These are phyloP conservation scores for Sclerotiophoma versabilis DNA, from an alignment of 2,329 filamentous ascomycete genomes.

Conservation along the genomic window DNA sequence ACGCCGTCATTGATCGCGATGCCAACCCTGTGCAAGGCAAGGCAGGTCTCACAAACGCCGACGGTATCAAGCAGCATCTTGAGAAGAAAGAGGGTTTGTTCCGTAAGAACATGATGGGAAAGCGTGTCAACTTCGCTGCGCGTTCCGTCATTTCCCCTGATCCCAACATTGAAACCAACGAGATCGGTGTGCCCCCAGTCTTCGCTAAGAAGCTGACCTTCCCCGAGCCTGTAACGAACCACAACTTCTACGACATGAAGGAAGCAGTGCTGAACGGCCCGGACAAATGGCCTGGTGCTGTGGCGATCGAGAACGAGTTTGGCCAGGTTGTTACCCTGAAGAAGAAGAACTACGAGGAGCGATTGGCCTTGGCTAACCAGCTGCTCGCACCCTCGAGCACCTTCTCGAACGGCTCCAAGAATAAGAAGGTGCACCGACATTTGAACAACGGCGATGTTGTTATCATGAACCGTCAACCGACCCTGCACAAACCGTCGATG, in stretches of 20 bases:
- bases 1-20: constrained; percentile 89
- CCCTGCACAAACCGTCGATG: constrained; percentile 97
- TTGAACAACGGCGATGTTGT: constrained; percentile 96
- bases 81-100: constrained; percentile 99
- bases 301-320: constrained; percentile 94
- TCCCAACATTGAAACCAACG: constrained; percentile 98
- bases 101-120: constrained; percentile 99
- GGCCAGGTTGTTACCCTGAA: constrained; percentile 88
- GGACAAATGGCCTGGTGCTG: constrained; percentile 91
- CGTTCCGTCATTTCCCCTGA: constrained; percentile 98
- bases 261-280: constrained; percentile 95
- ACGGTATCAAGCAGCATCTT: constrained; percentile 96
- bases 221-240: constrained; percentile 94
- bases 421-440: constrained; percentile 97
- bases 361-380: constrained; percentile 89
- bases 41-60: constrained; percentile 79
- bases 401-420: constrained; percentile 75
- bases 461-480: constrained; percentile 98
- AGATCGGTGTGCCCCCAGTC: constrained; percentile 97
- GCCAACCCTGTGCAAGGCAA: constrained; percentile 82
- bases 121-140: constrained; percentile 97
- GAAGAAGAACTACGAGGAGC: constrained; percentile 86
- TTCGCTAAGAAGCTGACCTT: constrained; percentile 97
- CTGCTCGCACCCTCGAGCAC: constrained; percentile 83
- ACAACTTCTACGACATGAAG: constrained; percentile 95